Evolutionary conservation across 352 stramenopile genomes (phyloP), one percentile per base, ranked within the genome.

Genomic region (Pythium guiyangense): DNA sequence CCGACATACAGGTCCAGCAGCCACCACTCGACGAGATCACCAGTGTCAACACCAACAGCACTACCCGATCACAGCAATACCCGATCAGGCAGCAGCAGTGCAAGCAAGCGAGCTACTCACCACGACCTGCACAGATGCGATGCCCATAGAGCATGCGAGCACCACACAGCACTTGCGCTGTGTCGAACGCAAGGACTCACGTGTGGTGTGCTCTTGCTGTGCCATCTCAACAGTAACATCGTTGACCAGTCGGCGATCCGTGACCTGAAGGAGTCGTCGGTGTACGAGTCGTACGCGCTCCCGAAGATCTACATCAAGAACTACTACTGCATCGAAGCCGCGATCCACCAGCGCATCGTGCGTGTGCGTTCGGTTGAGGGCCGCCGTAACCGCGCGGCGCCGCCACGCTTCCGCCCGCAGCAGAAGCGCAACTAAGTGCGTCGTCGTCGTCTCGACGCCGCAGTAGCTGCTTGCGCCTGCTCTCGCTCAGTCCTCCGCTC

Each of bases 261-360:
- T 93, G 96, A 99, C 83, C 94, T 99, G 73, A 98, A 98, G 79
- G 97, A 99, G 70, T 91, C 96, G 40, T 98, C 90, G 26, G 96
- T 98, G 57, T 99, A 99, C 87, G 95, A 98, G 79, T 97, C 98
- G 76, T 99, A 99, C 84, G 89, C 95, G 61, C 82, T 99, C 63
- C 97, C 97, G 64, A 99, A 99, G 90, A 96, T 99, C 65, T 99
- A 99, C 91, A 97, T 99, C 73, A 99, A 99, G 96, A 98, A 99
- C 93, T 99, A 99, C 81, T 99, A 99, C 90, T 99, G 96, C 77
- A 95, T 99, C 31, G 96, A 99, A 73, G 96, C 96, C 50, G 97
- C 97, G 56, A 98, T 99, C 60, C 97, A 99, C 88, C 96, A 99
- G 82, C 96, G 97, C 82, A 98, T 99, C 74, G 97, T 99, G 53